Base-by-base conservation (phyloP, 352 stramenopile species). In the Phytophthora pistaciae region DNA sequence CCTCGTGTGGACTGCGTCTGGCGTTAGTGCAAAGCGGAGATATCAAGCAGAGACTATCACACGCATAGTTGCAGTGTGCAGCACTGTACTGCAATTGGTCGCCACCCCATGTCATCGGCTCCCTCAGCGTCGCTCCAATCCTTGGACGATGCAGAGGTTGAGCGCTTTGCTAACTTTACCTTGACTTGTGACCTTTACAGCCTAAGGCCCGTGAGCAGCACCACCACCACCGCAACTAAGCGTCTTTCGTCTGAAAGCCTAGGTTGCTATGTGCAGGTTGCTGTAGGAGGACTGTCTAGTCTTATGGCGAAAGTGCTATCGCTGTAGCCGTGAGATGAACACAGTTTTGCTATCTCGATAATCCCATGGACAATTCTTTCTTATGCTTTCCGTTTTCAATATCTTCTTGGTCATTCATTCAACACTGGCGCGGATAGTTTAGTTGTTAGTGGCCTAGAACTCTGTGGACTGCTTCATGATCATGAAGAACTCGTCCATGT, bases 391-490 rank as follows among this genome's bases (percentile, higher is more conserved):
- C 36, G 21, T 5, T 42, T 46, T 68, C 53, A 44, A 40, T 49
- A 57, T 61, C 8, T 7, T 68, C 58, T 71, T 1, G 25, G 44
- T 60, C 20, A 16, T 16, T 31, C 16, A 31, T 63, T 10, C 10
- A 58, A 16, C 20, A 38, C 52, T 21, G 23, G 8, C n/a, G 14
- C 42, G 36, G 13, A n/a, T 53, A 13, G 53, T n/a, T 13, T 16
- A 14, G 23, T 9, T 18, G 4, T 40, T 1, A 18, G 33, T 16
- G 10, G 11, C 16, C 69, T 81, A 93, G 52, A 91, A 93, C 63
- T 93, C 84, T 23, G 81, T 92, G 4, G 85, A 93, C 63, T 95
- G 85, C 68, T 94, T 96, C 88, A 96, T 96, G 64, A 94, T 95
- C 56, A 84, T 75, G 53, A 95, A 91, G 68, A 98, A 98, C 74